phyloP scores from a whole-genome alignment of 768 basidiomycete species.

The Pulveroboletus sp. region DNA sequence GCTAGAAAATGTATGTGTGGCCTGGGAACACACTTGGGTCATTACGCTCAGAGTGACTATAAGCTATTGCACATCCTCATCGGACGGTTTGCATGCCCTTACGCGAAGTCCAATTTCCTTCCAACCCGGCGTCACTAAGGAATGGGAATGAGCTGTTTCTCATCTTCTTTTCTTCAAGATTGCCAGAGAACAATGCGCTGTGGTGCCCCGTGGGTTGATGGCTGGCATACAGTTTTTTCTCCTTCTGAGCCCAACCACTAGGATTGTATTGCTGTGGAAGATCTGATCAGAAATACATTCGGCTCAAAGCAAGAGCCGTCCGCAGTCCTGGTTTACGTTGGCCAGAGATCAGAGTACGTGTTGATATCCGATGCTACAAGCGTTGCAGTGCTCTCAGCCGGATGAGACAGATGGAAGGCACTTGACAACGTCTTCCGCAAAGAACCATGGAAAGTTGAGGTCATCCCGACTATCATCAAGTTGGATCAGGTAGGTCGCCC shows the following conservation, averaged over 20 bases:
- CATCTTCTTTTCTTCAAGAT: slow-evolving; percentile 68
- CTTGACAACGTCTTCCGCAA: slow-evolving; percentile 53
- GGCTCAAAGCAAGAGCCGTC: slow-evolving; percentile 39
- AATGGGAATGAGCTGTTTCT: slow-evolving; percentile 48
- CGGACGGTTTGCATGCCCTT: slow-evolving; percentile 40
- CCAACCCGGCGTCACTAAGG: slow-evolving; percentile 35
- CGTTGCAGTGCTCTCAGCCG: not conserved
- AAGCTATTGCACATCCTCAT: not conserved
- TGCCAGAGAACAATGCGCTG: slow-evolving; percentile 42
- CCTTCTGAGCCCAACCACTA: slow-evolving; percentile 25
- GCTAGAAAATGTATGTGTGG: slow-evolving; percentile 4
- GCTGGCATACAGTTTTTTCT: not conserved
- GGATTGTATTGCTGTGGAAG: slow-evolving; percentile 68
- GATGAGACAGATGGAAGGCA: slow-evolving; percentile 56
- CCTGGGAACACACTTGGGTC: not conserved
- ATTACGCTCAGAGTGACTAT: not conserved
- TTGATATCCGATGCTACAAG: not conserved
- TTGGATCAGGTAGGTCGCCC: slow-evolving; percentile 46
- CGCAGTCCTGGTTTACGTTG: slow-evolving; percentile 65
- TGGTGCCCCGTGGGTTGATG: slow-evolving; percentile 64
- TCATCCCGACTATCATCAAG: slow-evolving; percentile 65
- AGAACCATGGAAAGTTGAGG: slow-evolving; percentile 55
- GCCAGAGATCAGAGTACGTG: slow-evolving; percentile 57
- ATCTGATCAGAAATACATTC: slow-evolving; percentile 49
- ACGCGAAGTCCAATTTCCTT: slow-evolving; percentile 32